Conservation (phyloP, 164 flowering plant genomes). For the Magnolia officinalis region DNA sequence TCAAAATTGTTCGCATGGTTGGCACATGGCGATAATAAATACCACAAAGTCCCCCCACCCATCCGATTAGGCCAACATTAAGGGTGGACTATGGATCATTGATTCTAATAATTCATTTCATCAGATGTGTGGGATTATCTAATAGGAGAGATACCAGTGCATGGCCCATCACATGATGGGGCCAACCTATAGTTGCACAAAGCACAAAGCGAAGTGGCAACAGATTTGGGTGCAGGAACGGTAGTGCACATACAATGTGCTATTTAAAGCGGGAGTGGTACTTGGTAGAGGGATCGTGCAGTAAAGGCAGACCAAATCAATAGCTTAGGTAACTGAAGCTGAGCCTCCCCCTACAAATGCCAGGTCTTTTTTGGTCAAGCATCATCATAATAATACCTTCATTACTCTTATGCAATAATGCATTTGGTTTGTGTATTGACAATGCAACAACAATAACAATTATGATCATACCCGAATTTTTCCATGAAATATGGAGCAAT, state of each 20-base stretch:
- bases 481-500: conserved; percentile 84
- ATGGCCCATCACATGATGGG: neutral
- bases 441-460: conserved; percentile 1
- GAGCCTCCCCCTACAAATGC: neutral
- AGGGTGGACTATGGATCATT: no score
- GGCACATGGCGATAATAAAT: neutral
- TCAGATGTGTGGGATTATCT: neutral
- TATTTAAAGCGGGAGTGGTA: neutral
- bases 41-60: neutral
- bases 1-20: neutral
- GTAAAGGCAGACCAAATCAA: neutral
- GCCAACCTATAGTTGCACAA: neutral
- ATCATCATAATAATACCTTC: neutral
- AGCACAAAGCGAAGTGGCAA: neutral
- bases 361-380: neutral
- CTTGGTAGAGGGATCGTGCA: neutral
- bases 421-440: neutral
- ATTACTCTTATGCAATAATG: neutral
- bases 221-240: neutral
- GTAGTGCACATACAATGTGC: neutral
- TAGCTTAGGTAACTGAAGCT: neutral
- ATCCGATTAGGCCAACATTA: no score
- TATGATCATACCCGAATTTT: conserved; percentile 68
- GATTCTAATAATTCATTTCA: no score
- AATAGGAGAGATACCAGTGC: neutral